Percentiles rank a stretch among this genome's conserved stretches.
Evolutionary conservation across 2,329 filamentous ascomycete genomes (phyloP).

Genomic region (Peltaster fructicola): DNA sequence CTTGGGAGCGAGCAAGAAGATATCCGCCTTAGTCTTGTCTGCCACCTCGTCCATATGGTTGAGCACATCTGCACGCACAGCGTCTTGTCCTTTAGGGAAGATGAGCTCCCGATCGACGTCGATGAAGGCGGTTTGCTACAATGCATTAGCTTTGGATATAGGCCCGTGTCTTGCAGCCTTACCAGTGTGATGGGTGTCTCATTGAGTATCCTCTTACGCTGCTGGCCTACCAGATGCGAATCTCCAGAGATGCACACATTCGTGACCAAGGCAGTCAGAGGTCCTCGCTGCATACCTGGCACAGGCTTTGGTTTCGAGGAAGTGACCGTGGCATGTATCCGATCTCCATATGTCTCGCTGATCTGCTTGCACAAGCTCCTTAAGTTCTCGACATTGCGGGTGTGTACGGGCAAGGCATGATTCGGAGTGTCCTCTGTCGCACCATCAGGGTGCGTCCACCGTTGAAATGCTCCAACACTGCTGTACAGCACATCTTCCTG

Average conservation of each 20-base stretch:
- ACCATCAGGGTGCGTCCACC: constrained; percentile 86
- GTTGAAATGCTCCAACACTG: constrained; percentile 67
- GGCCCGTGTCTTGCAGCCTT: constrained; percentile 13
- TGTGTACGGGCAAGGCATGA: constrained; percentile 82
- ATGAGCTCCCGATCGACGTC: constrained; percentile 87
- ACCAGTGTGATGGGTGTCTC: constrained; percentile 86
- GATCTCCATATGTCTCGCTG: constrained; percentile 42
- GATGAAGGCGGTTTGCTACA: constrained; percentile 36
- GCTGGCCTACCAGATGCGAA: constrained; percentile 74
- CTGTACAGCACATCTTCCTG: constrained; percentile 90
- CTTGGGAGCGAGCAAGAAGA: constrained; percentile 87
- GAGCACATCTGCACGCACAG: constrained; percentile 48
- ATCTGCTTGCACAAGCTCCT: constrained; percentile 67
- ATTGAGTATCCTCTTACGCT: constrained; percentile 74
- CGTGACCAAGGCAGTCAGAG: constrained; percentile 39
- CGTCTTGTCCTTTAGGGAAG: constrained; percentile 46
- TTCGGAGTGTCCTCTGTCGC: constrained; percentile 69
- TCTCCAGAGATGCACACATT: constrained; percentile 85
- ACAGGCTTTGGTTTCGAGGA: constrained; percentile 56
- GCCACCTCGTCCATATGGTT: constrained; percentile 78
- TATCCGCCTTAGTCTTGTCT: constrained; percentile 80
- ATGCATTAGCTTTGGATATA: constrained; percentile 1
- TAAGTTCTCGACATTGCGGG: constrained; percentile 66
- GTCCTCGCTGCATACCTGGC: constrained; percentile 32
- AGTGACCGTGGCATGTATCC: constrained; percentile 68